Evolutionary conservation across 805 yeast genomes (phyloP), one percentile per base, ranked within the genome.

Genomic region (Blastobotrys robertii): DNA sequence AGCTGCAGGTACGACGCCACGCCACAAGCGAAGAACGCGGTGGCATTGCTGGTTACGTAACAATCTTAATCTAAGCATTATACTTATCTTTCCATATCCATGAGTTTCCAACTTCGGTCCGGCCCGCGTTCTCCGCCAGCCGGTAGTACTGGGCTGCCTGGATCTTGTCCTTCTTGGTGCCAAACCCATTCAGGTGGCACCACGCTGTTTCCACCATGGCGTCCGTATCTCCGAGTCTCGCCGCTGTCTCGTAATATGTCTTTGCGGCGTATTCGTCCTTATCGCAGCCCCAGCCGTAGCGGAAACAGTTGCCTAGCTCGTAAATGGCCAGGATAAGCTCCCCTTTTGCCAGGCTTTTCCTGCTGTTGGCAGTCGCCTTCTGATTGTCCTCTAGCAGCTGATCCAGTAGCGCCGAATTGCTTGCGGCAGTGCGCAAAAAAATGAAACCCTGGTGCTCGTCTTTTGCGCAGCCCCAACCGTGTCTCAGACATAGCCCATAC

Each of bases 21-120:
- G 25, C 25, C 25, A 19, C 25, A 19, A 19, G 25, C 25, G 25
- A 19, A 19, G 25, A 4, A 4, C 6, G n/a, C n/a, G n/a, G 25
- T 19, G 25, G 25, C 25, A 19, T 19, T 25, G 42, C 15, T 30
- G 33, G 33, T 8, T 25, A 11, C 28, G 37, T 11, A 35, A 12
- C 36, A 19, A 4, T 19, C 25, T 19, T 19, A 19, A n/a, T 19
- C 25, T 19, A 19, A 4, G 25, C 25, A 40, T 57, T 45, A 44
- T 56, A 54, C 43, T 52, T 52, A 39, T 49, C 53, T 42, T 55
- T 45, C 61, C 63, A 61, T 12, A 62, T 61, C 66, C 66, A 62
- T 8, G 61, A 53, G 36, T 52, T 53, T 11, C 66, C 66, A 8
- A 58, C 63, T 37, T 57, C 63, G 12, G 11, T 34, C 15, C 49